These are phyloP conservation scores for Phycomyces nitens DNA, from an alignment of 192 early-diverging fungal genomes.

Conservation along the genomic window DNA sequence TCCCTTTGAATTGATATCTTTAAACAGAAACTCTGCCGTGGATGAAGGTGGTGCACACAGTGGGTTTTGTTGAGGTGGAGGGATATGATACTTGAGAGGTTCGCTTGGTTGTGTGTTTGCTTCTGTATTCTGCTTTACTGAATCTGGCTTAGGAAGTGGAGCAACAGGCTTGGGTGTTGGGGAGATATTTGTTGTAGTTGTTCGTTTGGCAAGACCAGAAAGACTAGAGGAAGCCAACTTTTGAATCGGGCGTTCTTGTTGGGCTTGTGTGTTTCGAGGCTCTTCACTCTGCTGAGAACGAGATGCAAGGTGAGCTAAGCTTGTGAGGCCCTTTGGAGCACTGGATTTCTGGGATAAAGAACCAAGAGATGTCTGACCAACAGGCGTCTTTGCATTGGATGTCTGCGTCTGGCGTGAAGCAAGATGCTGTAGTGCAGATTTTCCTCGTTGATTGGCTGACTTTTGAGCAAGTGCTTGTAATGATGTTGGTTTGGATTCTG, in stretches of 20 bases:
- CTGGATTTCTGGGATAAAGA: conserved; percentile 7
- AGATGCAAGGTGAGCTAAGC: conserved; percentile 17
- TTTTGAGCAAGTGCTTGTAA: background rate
- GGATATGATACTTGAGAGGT: background rate
- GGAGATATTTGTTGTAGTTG: background rate
- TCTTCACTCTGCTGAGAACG: background rate
- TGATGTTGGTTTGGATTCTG: conserved; percentile 1
- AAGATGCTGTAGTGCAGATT: conserved; percentile 10
- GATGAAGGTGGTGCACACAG: conserved; percentile 35
- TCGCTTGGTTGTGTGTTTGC: background rate
- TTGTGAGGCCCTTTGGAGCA: background rate
- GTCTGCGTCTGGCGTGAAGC: background rate
- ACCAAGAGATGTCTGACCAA: conserved; percentile 4
- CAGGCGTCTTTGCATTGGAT: background rate
- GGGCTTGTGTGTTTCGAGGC: background rate
- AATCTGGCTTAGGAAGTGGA: background rate
- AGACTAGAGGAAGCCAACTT: background rate
- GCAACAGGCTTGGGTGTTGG: background rate
- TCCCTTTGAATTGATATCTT: background rate
- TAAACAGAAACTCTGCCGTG: conserved; percentile 37
- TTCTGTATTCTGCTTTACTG: background rate
- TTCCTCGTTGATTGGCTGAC: conserved; percentile 6
- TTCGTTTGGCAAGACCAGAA: background rate
- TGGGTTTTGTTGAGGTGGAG: conserved; percentile 14
- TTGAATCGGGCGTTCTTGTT: background rate